phyloP scores from a whole-genome alignment of 192 early-diverging fungal genomes.

The Fimicolochytrium jonesii region DNA sequence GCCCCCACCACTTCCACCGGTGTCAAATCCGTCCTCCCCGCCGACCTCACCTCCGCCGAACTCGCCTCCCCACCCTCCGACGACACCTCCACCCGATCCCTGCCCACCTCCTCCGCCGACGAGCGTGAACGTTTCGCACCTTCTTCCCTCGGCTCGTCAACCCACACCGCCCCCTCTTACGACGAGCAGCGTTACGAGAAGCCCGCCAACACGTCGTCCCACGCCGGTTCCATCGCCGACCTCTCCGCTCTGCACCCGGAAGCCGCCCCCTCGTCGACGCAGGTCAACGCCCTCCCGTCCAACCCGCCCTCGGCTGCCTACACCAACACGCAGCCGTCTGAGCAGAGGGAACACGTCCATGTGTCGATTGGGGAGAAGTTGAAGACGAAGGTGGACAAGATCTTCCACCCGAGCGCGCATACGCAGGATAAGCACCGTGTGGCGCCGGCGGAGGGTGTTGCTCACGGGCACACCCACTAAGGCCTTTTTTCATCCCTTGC shows the following conservation, averaged over 20 bases:
- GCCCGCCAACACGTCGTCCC: no score
- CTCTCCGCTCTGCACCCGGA: not conserved
- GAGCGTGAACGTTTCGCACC: not conserved
- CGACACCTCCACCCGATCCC: slow-evolving; percentile 19
- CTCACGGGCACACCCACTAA: no score
- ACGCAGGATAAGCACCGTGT: not conserved
- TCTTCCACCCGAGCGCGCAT: slow-evolving; percentile 3
- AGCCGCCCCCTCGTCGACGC: not conserved
- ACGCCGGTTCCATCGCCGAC: no score
- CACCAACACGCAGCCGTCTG: not conserved
- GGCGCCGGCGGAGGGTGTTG: no score
- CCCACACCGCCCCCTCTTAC: not conserved
- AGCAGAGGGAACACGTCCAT: not conserved
- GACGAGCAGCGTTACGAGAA: slow-evolving; percentile 15
- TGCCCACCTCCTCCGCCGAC: slow-evolving; percentile 12
- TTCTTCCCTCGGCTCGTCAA: not conserved
- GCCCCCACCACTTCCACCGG: not conserved
- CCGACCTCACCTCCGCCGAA: slow-evolving; percentile 1
- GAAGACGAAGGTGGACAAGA: slow-evolving; percentile 1
- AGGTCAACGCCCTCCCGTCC: no score
- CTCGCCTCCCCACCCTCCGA: slow-evolving; percentile 12
- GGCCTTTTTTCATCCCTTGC: no score
- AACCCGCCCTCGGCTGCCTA: not conserved
- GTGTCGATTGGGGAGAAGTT: not conserved
- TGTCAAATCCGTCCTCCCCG: slow-evolving; percentile 4